These are phyloP conservation scores for Backusella westeae DNA, from an alignment of 192 early-diverging fungal species.

Conservation along the genomic window DNA sequence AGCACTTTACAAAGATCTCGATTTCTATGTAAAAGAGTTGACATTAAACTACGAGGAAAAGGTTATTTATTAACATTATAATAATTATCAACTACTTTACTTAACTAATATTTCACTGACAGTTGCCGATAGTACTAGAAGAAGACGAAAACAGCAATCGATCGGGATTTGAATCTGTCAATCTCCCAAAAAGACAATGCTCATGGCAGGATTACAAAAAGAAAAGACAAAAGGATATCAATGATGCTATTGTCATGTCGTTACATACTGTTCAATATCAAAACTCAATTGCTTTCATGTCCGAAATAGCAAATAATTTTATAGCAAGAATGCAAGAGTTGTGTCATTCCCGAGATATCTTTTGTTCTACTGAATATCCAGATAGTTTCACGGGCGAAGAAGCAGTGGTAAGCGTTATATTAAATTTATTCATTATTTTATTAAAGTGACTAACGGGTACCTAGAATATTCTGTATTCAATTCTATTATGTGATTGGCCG, in stretches of 20 bases:
- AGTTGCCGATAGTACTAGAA: background rate
- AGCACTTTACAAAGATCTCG: background rate
- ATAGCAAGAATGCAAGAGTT: slow-evolving; percentile 1
- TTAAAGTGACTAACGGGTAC: background rate
- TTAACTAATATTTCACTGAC: background rate
- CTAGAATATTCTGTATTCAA: background rate
- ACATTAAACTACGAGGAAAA: background rate
- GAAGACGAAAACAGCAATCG: background rate
- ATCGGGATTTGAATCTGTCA: background rate
- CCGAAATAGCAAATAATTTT: background rate
- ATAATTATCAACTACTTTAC: background rate
- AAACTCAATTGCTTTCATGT: background rate
- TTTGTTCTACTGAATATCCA: slow-evolving; percentile 33
- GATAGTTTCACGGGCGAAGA: slow-evolving; percentile 38
- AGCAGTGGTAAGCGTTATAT: slow-evolving; percentile 28
- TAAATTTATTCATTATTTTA: background rate
- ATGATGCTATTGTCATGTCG: background rate
- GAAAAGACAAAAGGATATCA: background rate
- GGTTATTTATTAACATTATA: background rate
- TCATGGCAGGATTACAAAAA: background rate
- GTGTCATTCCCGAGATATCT: slow-evolving; percentile 12
- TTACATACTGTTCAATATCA: background rate
- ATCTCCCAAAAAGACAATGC: background rate
- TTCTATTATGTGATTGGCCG: background rate
- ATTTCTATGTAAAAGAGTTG: background rate